A percentile compares a stretch with the other conserved stretches of the same genome.
Evolutionary conservation across 257 asterid genomes (phyloP).

Genomic region (Rehmannia glutinosa): DNA sequence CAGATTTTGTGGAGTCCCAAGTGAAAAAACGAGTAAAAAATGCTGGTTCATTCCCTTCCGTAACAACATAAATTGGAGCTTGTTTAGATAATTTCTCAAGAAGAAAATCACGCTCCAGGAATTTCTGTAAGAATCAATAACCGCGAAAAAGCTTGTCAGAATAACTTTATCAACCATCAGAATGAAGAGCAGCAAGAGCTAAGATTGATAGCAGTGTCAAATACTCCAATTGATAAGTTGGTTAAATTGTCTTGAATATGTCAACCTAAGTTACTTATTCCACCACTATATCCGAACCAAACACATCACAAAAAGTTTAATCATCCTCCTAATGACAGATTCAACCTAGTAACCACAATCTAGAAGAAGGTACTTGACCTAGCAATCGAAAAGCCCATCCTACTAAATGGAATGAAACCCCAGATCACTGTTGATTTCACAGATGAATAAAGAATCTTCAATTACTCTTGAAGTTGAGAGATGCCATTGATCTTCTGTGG

Average conservation of each 20-base stretch:
- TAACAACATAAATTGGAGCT: constrained; percentile 62
- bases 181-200: too few species aligned
- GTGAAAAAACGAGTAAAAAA: constrained; percentile 73
- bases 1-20: constrained; percentile 70
- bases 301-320: too few species aligned
- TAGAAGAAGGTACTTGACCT: background rate
- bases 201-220: too few species aligned
- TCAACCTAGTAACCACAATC: too few species aligned
- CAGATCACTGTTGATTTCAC: too few species aligned
- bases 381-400: too few species aligned
- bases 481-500: too few species aligned
- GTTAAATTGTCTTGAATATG: background rate
- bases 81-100: constrained; percentile 44
- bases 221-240: too few species aligned
- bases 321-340: too few species aligned
- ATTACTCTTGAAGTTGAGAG: too few species aligned
- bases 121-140: constrained; percentile 44
- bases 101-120: constrained; percentile 50
- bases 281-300: background rate
- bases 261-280: background rate
- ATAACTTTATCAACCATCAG: background rate
- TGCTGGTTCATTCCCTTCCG: constrained; percentile 77
- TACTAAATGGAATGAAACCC: too few species aligned
- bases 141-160: background rate
- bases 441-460: too few species aligned